These are phyloP conservation scores for Aurinia saxatilis DNA, from an alignment of 345 rosid genomes.

Conservation along the genomic window DNA sequence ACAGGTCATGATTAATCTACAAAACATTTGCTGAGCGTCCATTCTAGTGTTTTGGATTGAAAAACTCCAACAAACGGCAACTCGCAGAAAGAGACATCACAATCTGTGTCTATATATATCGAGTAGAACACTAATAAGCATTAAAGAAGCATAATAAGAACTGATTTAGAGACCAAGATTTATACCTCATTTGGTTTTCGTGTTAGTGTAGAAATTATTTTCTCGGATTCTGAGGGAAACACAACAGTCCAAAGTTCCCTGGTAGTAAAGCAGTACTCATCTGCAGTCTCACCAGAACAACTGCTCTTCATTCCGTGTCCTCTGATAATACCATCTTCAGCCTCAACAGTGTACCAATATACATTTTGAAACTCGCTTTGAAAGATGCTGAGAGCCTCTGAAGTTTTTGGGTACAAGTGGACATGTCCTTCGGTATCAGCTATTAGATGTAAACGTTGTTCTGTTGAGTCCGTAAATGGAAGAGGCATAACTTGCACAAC, in stretches of 20 bases:
- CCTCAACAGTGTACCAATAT: slow-evolving; percentile 87
- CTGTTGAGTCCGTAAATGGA: slow-evolving; percentile 78
- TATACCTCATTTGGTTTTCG: slow-evolving; percentile 78
- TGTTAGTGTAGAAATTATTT: slow-evolving; percentile 64
- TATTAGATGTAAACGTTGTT: slow-evolving; percentile 83
- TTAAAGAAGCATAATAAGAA: neutral
- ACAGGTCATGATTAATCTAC: neutral
- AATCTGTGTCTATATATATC: neutral
- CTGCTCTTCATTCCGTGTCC: slow-evolving; percentile 69
- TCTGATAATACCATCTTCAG: slow-evolving; percentile 56
- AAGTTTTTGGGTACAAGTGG: slow-evolving; percentile 78
- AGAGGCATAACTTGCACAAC: slow-evolving; percentile 77
- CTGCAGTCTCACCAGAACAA: slow-evolving; percentile 45
- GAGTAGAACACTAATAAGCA: neutral
- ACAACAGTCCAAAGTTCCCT: slow-evolving; percentile 83
- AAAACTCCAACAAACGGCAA: neutral
- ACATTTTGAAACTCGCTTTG: slow-evolving; percentile 60
- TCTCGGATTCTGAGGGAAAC: slow-evolving; percentile 85
- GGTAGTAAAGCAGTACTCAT: slow-evolving; percentile 74
- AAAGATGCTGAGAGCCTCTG: slow-evolving; percentile 64
- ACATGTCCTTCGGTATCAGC: slow-evolving; percentile 53
- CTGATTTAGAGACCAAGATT: neutral
- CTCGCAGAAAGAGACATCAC: neutral
- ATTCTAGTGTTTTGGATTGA: neutral
- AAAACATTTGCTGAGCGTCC: neutral